These are phyloP conservation scores for Phytophthora aleatoria DNA, from an alignment of 352 stramenopile genomes.

Conservation along the genomic window DNA sequence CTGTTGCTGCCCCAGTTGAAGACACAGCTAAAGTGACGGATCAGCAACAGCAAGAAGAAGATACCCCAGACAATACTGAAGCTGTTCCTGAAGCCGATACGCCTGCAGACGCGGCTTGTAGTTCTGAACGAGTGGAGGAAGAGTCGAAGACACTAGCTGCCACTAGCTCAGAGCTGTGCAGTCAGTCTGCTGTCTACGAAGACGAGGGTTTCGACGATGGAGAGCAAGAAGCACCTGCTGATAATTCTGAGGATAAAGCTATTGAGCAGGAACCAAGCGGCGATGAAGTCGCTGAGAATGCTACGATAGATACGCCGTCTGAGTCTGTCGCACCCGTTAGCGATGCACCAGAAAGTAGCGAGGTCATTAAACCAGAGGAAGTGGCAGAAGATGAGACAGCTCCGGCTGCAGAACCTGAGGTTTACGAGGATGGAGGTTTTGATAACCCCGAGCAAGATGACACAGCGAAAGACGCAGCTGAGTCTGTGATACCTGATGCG, in stretches of 20 bases:
- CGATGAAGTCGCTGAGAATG: not conserved
- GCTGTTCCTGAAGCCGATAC: not conserved
- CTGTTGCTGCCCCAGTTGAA: conserved; percentile 4
- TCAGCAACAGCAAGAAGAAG: not conserved
- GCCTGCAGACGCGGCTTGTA: not conserved
- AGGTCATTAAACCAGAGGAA: conserved; percentile 2
- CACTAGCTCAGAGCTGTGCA: conserved; percentile 21
- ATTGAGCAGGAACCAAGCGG: not conserved
- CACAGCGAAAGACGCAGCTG: not conserved
- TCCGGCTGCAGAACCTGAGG: not conserved
- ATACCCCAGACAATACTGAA: not conserved
- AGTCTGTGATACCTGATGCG: conserved; percentile 4
- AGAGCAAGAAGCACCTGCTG: conserved; percentile 9
- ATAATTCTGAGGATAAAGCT: conserved; percentile 4
- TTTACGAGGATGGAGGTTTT: conserved; percentile 12
- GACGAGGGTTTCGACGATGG: conserved; percentile 34
- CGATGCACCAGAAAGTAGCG: not conserved
- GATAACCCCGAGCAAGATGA: conserved; percentile 3
- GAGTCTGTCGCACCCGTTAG: not conserved
- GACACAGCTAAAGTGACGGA: conserved; percentile 2
- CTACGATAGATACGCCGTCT: not conserved
- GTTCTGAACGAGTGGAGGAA: not conserved
- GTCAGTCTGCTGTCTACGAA: conserved; percentile 29
- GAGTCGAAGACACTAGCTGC: conserved; percentile 13
- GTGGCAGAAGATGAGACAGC: conserved; percentile 1